Conservation (phyloP, 495 filamentous ascomycete genomes). For the Neurospora sp. region DNA sequence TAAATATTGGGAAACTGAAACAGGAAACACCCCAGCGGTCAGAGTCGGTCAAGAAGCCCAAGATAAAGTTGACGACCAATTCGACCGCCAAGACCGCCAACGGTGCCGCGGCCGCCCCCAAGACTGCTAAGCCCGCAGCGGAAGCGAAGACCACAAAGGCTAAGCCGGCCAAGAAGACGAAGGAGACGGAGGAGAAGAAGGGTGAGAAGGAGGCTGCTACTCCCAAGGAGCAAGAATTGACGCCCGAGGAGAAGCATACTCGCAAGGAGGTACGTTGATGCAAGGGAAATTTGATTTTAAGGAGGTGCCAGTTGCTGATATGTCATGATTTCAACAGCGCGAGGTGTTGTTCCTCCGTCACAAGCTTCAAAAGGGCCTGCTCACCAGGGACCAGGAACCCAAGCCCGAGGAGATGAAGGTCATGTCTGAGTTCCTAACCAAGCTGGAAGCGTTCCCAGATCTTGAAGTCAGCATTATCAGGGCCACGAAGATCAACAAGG, state of each 20-base stretch:
- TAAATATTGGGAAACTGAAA: constrained; percentile 20
- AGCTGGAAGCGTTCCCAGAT: constrained; percentile 68
- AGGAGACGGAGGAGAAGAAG: constrained; percentile 52
- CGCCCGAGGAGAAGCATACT: constrained; percentile 33
- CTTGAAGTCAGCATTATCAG: constrained; percentile 80
- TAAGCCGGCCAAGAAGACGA: constrained; percentile 50
- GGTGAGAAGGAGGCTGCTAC: constrained; percentile 43
- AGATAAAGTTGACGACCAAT: constrained; percentile 48
- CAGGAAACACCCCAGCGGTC: constrained; percentile 51
- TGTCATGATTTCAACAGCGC: constrained; percentile 31
- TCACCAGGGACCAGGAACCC: constrained; percentile 68
- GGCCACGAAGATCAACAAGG: constrained; percentile 86
- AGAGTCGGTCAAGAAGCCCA: constrained; percentile 57
- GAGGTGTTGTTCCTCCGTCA: constrained; percentile 78
- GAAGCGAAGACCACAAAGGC: constrained; percentile 48
- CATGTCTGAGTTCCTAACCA: constrained; percentile 70
- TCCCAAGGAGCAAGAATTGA: constrained; percentile 41
- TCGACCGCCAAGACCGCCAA: constrained; percentile 44
- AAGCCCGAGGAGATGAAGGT: constrained; percentile 79
- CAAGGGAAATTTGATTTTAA: background rate
- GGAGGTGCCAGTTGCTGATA: constrained; percentile 5
- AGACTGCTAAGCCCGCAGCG: constrained; percentile 39
- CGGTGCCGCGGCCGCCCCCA: constrained; percentile 36
- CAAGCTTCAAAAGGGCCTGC: constrained; percentile 82
- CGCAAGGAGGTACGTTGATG: constrained; percentile 48